Evolutionary conservation across 108 stramenopile species (phyloP).

Genomic region (Thalassiosira profunda): DNA sequence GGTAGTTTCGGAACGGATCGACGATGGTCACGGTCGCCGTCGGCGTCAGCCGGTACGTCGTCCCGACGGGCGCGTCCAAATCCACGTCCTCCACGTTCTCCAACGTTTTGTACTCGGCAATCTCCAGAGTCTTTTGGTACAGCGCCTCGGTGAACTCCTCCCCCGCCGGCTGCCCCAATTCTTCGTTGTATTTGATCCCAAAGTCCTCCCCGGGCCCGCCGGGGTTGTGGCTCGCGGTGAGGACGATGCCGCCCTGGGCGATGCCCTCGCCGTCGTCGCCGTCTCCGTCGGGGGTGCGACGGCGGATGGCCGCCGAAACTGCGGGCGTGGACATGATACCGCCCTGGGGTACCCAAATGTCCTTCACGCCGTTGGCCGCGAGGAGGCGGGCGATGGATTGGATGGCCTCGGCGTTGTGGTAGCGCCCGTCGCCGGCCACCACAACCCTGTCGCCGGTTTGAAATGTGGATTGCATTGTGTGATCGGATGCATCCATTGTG

Average conservation of each 20-base stretch:
- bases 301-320: slow-evolving; percentile 91
- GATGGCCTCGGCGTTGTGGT: slow-evolving; percentile 95
- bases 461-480: neutral
- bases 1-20: slow-evolving; percentile 87
- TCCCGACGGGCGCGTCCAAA: slow-evolving; percentile 68
- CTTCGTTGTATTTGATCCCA: slow-evolving; percentile 98
- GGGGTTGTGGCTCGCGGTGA: slow-evolving; percentile 99
- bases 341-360: slow-evolving; percentile 91
- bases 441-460: slow-evolving; percentile 58
- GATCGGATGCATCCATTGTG: too few relatives aligned
- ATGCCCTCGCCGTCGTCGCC: slow-evolving; percentile 68
- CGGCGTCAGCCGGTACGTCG: slow-evolving; percentile 59
- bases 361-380: slow-evolving; percentile 89
- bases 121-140: slow-evolving; percentile 69
- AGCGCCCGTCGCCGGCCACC: slow-evolving; percentile 93
- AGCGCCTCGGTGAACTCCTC: slow-evolving; percentile 95
- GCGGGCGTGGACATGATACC: slow-evolving; percentile 98
- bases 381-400: slow-evolving; percentile 91
- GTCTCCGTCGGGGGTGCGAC: slow-evolving; percentile 27
- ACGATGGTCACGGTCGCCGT: slow-evolving; percentile 85
- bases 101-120: slow-evolving; percentile 72
- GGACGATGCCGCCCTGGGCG: slow-evolving; percentile 89
- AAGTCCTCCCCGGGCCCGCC: slow-evolving; percentile 99
- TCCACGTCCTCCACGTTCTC: slow-evolving; percentile 64
- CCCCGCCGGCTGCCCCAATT: slow-evolving; percentile 95